phyloP scores from a whole-genome alignment of 2,329 filamentous ascomycete genomes.

The Sclerotinia trifoliorum region DNA sequence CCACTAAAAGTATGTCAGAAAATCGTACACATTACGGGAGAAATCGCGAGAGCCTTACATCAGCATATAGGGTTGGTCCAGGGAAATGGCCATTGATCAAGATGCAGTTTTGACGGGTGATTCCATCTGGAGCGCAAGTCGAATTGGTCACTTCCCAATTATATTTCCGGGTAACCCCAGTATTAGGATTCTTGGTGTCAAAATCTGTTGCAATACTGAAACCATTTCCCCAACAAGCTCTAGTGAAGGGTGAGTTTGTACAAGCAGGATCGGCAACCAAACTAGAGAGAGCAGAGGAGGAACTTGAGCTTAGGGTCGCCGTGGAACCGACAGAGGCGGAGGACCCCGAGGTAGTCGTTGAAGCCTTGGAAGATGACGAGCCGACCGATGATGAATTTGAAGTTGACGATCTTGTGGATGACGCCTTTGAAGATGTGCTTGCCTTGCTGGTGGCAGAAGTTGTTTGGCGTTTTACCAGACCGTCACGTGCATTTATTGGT shows the following conservation, averaged over 20 bases:
- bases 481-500: conserved; percentile 13
- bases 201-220: conserved; percentile 39
- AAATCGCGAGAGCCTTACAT: conserved; percentile 11
- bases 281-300: conserved; percentile 17
- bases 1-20: conserved; percentile 29
- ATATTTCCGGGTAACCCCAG: conserved; percentile 39
- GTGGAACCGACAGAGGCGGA: neutral
- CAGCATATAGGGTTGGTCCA: conserved; percentile 37
- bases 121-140: conserved; percentile 44
- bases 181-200: conserved; percentile 37
- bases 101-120: conserved; percentile 50
- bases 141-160: conserved; percentile 32
- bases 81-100: conserved; percentile 38
- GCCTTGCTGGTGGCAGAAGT: neutral
- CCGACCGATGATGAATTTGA: conserved; percentile 1
- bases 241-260: conserved; percentile 37
- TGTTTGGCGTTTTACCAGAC: conserved; percentile 1
- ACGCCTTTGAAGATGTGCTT: conserved; percentile 5
- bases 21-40: neutral
- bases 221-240: conserved; percentile 38
- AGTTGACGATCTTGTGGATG: conserved; percentile 4
- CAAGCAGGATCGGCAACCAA: conserved; percentile 29
- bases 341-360: conserved; percentile 10
- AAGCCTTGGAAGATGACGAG: conserved; percentile 1
- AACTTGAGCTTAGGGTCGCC: conserved; percentile 8